Evolutionary conservation across 1,284 basidiomycete genomes (phyloP).

Genomic region (Papiliotrema laurentii): DNA sequence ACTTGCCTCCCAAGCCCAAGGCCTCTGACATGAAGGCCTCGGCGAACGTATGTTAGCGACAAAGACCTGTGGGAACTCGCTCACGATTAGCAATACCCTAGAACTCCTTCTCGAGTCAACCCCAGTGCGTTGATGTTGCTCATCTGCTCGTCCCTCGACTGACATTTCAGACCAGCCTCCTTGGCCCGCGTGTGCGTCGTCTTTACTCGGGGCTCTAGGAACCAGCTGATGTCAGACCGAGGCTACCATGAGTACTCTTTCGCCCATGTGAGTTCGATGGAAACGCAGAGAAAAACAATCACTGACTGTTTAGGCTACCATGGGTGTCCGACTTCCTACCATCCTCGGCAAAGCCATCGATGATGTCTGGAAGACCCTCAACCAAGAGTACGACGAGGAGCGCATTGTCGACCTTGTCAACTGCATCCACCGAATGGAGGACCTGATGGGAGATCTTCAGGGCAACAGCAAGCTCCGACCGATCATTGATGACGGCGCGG

Average conservation of each 20-base stretch:
- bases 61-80: neutral
- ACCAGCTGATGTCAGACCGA: conserved; percentile 52
- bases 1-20: conserved; percentile 47
- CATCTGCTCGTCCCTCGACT: conserved; percentile 1
- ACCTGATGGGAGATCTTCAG: conserved; percentile 74
- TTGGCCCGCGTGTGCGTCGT: conserved; percentile 69
- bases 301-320: conserved; percentile 64
- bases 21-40: conserved; percentile 36
- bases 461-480: conserved; percentile 73
- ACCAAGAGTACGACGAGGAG: conserved; percentile 78
- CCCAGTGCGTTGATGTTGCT: conserved; percentile 42
- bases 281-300: too few relatives aligned
- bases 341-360: conserved; percentile 96
- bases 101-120: conserved; percentile 52
- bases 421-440: conserved; percentile 82
- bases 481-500: conserved; percentile 88
- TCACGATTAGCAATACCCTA: conserved; percentile 44
- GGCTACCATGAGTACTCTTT: conserved; percentile 96
- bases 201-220: neutral
- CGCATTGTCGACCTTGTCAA: conserved; percentile 76
- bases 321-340: conserved; percentile 90
- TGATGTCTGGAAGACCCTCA: conserved; percentile 83
- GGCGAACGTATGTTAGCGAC: conserved; percentile 30
- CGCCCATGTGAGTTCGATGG: conserved; percentile 61
- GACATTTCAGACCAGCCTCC: conserved; percentile 70